phyloP scores from a whole-genome alignment of 2,329 filamentous ascomycete species.

The Xylaria multiplex region DNA sequence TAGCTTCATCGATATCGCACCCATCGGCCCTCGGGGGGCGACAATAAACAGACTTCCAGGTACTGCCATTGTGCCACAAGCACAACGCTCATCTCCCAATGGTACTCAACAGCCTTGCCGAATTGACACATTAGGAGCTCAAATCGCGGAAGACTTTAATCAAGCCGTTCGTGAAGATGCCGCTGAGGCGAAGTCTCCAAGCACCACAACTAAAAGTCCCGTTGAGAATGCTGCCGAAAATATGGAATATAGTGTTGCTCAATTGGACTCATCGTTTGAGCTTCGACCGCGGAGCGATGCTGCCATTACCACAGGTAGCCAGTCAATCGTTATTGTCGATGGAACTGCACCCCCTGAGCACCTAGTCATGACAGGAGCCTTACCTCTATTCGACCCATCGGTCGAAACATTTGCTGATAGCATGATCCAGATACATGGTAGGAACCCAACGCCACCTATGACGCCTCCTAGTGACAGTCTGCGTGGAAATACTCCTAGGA shows the following conservation, averaged over 20 bases:
- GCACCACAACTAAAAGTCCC: slow-evolving; percentile 41
- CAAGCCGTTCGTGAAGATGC: slow-evolving; percentile 75
- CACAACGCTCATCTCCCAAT: slow-evolving; percentile 54
- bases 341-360: slow-evolving; percentile 65
- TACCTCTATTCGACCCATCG: slow-evolving; percentile 57
- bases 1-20: slow-evolving; percentile 60
- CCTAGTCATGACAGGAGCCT: slow-evolving; percentile 62
- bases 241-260: slow-evolving; percentile 56
- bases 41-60: slow-evolving; percentile 69
- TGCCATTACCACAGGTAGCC: slow-evolving; percentile 80
- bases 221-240: slow-evolving; percentile 49
- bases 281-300: slow-evolving; percentile 61
- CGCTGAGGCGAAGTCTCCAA: slow-evolving; percentile 50
- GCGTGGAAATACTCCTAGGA: slow-evolving; percentile 57
- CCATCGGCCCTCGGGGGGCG: slow-evolving; percentile 61
- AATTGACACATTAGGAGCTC: slow-evolving; percentile 84
- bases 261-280: slow-evolving; percentile 57
- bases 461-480: slow-evolving; percentile 63
- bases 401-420: slow-evolving; percentile 64
- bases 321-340: slow-evolving; percentile 90
- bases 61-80: slow-evolving; percentile 69
- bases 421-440: slow-evolving; percentile 57
- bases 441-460: slow-evolving; percentile 68
- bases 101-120: slow-evolving; percentile 66
- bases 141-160: slow-evolving; percentile 81